A percentile compares a stretch with the other conserved stretches of the same genome.
phyloP scores from a whole-genome alignment of 306 rosid genomes.

The Trifolium pratense region DNA sequence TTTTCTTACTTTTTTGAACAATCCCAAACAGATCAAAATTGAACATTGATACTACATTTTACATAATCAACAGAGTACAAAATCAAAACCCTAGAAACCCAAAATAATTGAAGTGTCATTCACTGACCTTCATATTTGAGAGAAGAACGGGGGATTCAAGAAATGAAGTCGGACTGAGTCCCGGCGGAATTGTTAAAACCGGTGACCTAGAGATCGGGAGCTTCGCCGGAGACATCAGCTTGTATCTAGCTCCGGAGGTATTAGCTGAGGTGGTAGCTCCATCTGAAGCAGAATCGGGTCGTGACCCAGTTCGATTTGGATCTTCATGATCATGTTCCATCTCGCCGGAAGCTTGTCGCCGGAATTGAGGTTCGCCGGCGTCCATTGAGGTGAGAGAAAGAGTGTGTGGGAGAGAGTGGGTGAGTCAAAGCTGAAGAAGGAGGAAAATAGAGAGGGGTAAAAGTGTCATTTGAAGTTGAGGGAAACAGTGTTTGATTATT shows the following conservation, averaged over 20 bases:
- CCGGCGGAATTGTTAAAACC: conserved; percentile 84
- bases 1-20: conserved; percentile 23
- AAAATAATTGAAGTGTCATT: conserved; percentile 1
- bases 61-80: too few relatives aligned
- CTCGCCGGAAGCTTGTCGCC: conserved; percentile 1
- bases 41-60: conserved; percentile 22
- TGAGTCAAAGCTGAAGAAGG: conserved; percentile 31
- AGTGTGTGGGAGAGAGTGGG: conserved; percentile 1
- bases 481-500: too few relatives aligned
- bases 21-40: conserved; percentile 42
- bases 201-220: conserved; percentile 97
- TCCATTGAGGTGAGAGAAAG: conserved; percentile 49
- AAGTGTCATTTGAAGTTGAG: conserved; percentile 56
- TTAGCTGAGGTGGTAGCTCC: conserved; percentile 2
- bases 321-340: conserved; percentile 31
- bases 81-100: conserved; percentile 31
- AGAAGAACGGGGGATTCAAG: conserved; percentile 90
- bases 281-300: conserved; percentile 22
- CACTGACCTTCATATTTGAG: conserved; percentile 81
- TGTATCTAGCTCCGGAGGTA: conserved; percentile 68
- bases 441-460: conserved; percentile 48
- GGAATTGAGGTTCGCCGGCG: conserved; percentile 43
- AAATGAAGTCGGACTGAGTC: conserved; percentile 89
- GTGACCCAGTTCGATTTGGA: conserved; percentile 41
- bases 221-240: conserved; percentile 92